A percentile compares a stretch with the other conserved stretches of the same genome.
Evolutionary conservation across 352 stramenopile species (phyloP).

Genomic region (Phytophthora uliginosa): DNA sequence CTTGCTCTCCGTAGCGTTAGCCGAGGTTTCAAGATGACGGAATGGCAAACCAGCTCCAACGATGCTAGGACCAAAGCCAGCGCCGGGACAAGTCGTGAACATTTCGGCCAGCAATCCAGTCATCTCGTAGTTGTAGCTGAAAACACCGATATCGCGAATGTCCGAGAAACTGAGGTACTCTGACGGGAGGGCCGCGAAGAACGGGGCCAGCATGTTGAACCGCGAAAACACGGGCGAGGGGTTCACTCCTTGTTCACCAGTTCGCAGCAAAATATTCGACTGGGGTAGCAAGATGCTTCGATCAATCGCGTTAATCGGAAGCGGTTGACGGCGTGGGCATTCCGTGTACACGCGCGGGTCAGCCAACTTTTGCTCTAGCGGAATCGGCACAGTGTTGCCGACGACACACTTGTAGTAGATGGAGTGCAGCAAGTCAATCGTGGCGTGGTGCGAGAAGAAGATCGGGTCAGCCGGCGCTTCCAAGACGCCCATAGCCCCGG

Average conservation of each 20-base stretch:
- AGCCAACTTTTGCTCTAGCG: slow-evolving; percentile 61
- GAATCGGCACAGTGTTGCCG: slow-evolving; percentile 63
- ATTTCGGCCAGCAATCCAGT: slow-evolving; percentile 74
- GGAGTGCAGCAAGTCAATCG: slow-evolving; percentile 87
- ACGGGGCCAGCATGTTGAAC: slow-evolving; percentile 59
- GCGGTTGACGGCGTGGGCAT: slow-evolving; percentile 55
- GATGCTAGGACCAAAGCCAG: slow-evolving; percentile 32
- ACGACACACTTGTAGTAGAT: slow-evolving; percentile 89
- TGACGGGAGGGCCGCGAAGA: slow-evolving; percentile 64
- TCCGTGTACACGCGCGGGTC: slow-evolving; percentile 72
- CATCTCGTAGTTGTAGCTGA: slow-evolving; percentile 92
- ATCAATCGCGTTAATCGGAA: slow-evolving; percentile 48
- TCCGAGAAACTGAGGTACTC: slow-evolving; percentile 83
- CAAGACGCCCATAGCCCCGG: slow-evolving; percentile 74
- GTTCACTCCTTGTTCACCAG: slow-evolving; percentile 48
- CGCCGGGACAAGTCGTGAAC: slow-evolving; percentile 78
- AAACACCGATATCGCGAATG: slow-evolving; percentile 73
- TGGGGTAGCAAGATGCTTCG: slow-evolving; percentile 67
- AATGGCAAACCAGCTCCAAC: slow-evolving; percentile 24
- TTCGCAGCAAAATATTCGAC: slow-evolving; percentile 64
- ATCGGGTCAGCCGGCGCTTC: slow-evolving; percentile 87
- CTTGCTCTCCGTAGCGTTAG: slow-evolving; percentile 18
- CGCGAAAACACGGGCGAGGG: slow-evolving; percentile 65
- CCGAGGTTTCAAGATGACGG: slow-evolving; percentile 32
- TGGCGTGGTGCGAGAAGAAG: slow-evolving; percentile 89